phyloP scores from a whole-genome alignment of 1,139 yeast genomes.

The Candida sanyaensis region DNA sequence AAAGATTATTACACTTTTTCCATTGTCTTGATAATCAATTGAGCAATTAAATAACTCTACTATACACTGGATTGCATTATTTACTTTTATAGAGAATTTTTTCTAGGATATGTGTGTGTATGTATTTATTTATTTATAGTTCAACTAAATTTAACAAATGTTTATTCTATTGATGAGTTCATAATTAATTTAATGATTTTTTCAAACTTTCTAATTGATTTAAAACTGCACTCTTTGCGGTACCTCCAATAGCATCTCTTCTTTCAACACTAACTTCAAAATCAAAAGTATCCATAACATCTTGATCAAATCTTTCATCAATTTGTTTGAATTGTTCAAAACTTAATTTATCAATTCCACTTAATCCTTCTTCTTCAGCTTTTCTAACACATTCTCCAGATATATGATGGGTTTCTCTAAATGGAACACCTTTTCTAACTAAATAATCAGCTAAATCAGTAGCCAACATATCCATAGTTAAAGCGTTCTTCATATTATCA shows the following conservation, averaged over 20 bases:
- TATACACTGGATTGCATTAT: no score
- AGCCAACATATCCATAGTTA: conserved; percentile 98
- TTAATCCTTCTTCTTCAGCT: conserved; percentile 75
- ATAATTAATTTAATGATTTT: neutral
- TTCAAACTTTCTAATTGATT: conserved; percentile 61
- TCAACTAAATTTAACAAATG: no score
- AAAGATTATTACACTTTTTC: no score
- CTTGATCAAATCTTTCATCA: conserved; percentile 77
- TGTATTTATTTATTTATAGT: no score
- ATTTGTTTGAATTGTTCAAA: conserved; percentile 76
- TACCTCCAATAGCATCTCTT: conserved; percentile 96
- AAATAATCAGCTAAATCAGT: conserved; percentile 97
- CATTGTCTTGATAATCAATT: no score
- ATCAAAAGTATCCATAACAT: conserved; percentile 81
- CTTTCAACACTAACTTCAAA: conserved; percentile 95
- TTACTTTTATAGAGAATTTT: no score
- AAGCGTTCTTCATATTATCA: conserved; percentile 78
- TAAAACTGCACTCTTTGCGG: conserved; percentile 86
- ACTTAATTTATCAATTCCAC: conserved; percentile 81
- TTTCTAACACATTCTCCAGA: conserved; percentile 95
- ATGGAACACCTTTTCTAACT: conserved; percentile 97
- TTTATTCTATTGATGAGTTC: no score
- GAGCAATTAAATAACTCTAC: no score
- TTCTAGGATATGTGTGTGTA: no score
- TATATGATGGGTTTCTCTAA: conserved; percentile 98